phyloP scores from a whole-genome alignment of 768 basidiomycete species.

The Kwoniella botswanensis region DNA sequence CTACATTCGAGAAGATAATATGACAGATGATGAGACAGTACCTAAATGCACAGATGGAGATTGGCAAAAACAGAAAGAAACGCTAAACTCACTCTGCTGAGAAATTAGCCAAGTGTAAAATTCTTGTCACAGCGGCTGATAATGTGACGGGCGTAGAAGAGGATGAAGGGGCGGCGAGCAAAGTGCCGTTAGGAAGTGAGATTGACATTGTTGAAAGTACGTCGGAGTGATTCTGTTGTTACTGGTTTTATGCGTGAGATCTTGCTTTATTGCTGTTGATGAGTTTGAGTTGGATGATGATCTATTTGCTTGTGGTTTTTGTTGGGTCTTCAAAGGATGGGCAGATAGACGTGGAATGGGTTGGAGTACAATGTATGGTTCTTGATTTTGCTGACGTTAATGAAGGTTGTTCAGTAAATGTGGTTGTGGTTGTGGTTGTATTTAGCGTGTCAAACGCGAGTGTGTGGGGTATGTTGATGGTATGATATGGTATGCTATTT shows the following conservation, averaged over 20 bases:
- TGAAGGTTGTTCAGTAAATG: conserved; percentile 4
- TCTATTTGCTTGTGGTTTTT: not conserved
- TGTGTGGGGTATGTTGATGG: conserved; percentile 6
- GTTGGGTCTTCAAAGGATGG: conserved; percentile 4
- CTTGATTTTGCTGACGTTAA: conserved; percentile 11
- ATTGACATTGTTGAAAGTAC: conserved; percentile 46
- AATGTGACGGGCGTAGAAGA: conserved; percentile 59
- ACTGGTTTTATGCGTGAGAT: not conserved
- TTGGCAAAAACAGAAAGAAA: too few relatives aligned
- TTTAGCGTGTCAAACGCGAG: conserved; percentile 19
- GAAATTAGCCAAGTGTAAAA: conserved; percentile 90
- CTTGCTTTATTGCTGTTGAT: not conserved
- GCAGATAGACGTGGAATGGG: not conserved
- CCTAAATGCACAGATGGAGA: too few relatives aligned
- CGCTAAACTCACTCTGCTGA: conserved; percentile 67
- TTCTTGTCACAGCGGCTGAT: conserved; percentile 94
- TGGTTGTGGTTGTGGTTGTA: not conserved
- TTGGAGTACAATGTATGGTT: not conserved
- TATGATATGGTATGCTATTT: conserved; percentile 5
- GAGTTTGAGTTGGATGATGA: not conserved
- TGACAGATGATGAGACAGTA: not conserved
- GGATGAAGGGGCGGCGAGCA: conserved; percentile 47
- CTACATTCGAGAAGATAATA: too few relatives aligned
- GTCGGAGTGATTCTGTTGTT: not conserved
- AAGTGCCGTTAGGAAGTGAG: conserved; percentile 53